Evolutionary conservation across 176 grass and related monocot genomes (phyloP).

Genomic region (Thinopyrum elongatum): DNA sequence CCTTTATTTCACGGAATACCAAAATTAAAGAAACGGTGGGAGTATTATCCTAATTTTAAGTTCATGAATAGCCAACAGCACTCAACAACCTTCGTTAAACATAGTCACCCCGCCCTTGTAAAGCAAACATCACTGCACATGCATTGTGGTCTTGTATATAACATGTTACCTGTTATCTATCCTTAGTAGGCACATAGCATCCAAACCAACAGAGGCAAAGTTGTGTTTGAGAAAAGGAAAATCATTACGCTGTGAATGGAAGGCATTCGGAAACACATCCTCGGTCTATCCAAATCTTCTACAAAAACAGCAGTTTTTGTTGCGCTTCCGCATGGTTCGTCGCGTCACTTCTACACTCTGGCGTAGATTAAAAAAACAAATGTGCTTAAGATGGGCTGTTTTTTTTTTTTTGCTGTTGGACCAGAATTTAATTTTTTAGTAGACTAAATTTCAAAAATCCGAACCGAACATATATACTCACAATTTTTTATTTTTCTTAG

Average conservation of each 20-base stretch:
- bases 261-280: neutral
- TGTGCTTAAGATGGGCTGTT: no score
- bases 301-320: no score
- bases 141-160: neutral
- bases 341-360: no score
- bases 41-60: neutral
- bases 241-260: neutral
- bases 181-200: neutral
- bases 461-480: no score
- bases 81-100: neutral
- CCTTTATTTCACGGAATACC: no score
- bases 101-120: neutral
- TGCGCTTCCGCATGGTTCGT: no score
- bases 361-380: no score
- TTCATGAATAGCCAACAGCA: neutral
- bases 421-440: no score
- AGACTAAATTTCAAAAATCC: no score
- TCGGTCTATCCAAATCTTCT: no score
- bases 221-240: neutral
- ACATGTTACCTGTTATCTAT: neutral
- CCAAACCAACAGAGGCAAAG: neutral
- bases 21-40: neutral
- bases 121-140: neutral
- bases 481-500: no score
- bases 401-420: no score